Percentiles rank a stretch among this genome's conserved stretches.
These are phyloP conservation scores for Ophiostoma ulmi DNA, from an alignment of 2,329 filamentous ascomycete genomes.

Conservation along the genomic window DNA sequence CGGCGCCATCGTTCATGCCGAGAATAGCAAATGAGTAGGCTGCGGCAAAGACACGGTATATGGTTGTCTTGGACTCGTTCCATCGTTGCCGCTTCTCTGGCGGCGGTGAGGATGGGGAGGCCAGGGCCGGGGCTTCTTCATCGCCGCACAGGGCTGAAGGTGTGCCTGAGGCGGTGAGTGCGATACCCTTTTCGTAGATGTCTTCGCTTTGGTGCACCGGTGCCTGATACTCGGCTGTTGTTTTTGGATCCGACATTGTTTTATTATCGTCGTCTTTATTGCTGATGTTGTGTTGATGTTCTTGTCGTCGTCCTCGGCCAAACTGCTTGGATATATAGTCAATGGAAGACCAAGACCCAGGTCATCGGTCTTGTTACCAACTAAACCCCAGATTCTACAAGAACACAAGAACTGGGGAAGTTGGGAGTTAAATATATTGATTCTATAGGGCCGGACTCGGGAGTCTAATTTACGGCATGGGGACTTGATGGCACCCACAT, in stretches of 20 bases:
- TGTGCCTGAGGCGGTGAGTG: neutral
- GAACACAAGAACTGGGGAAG: neutral
- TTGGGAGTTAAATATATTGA: neutral
- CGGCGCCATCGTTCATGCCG: conserved; percentile 64
- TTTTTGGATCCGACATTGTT: neutral
- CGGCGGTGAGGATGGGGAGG: neutral
- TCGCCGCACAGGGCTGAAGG: conserved; percentile 18
- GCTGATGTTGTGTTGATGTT: neutral
- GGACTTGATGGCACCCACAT: neutral
- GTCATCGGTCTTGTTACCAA: neutral
- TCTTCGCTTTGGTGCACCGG: neutral
- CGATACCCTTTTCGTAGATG: neutral
- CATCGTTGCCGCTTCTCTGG: conserved; percentile 46
- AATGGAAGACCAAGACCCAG: neutral
- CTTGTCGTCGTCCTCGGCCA: neutral
- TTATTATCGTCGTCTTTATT: neutral
- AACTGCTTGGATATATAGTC: neutral
- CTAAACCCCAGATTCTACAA: neutral
- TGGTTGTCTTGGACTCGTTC: conserved; percentile 58
- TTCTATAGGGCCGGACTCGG: neutral
- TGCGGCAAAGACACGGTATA: conserved; percentile 53
- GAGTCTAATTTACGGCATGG: neutral
- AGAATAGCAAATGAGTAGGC: conserved; percentile 60
- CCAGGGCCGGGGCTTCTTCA: conserved; percentile 20
- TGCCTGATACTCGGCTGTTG: neutral